These are phyloP conservation scores for Globisporangium irregulare DNA, from an alignment of 352 stramenopile species.

Conservation along the genomic window DNA sequence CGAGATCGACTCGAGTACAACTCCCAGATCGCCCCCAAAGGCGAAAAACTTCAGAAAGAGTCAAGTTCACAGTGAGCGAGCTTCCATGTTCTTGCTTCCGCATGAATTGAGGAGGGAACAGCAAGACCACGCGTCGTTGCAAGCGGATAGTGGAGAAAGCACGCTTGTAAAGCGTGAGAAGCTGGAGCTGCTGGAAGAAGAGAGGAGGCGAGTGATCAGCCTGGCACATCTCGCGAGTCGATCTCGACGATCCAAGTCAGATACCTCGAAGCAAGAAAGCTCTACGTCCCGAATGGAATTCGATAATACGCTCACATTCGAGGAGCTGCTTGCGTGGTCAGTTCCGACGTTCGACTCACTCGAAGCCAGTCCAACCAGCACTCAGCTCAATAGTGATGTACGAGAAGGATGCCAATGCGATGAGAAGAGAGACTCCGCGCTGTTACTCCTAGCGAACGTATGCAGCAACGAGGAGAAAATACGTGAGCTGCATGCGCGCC, in stretches of 20 bases:
- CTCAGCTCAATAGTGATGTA: background rate
- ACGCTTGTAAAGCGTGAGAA: slow-evolving; percentile 1
- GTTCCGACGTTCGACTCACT: background rate
- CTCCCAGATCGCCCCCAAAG: background rate
- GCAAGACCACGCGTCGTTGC: background rate
- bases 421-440: background rate
- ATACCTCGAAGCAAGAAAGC: background rate
- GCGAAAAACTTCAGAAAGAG: background rate
- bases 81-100: slow-evolving; percentile 6
- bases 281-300: background rate
- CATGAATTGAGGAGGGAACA: slow-evolving; percentile 9
- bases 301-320: slow-evolving; percentile 1
- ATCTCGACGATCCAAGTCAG: background rate
- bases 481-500: slow-evolving; percentile 3
- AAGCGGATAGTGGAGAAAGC: background rate
- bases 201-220: slow-evolving; percentile 29
- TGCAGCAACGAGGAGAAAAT: slow-evolving; percentile 12
- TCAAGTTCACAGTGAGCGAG: background rate
- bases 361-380: background rate
- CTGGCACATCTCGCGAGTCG: slow-evolving; percentile 1
- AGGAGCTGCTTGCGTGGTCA: slow-evolving; percentile 6
- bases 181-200: slow-evolving; percentile 26
- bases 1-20: background rate
- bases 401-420: background rate
- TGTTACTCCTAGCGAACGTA: slow-evolving; percentile 14